phyloP scores from a whole-genome alignment of 169 alveolate species.

The Blepharisma undulans region DNA sequence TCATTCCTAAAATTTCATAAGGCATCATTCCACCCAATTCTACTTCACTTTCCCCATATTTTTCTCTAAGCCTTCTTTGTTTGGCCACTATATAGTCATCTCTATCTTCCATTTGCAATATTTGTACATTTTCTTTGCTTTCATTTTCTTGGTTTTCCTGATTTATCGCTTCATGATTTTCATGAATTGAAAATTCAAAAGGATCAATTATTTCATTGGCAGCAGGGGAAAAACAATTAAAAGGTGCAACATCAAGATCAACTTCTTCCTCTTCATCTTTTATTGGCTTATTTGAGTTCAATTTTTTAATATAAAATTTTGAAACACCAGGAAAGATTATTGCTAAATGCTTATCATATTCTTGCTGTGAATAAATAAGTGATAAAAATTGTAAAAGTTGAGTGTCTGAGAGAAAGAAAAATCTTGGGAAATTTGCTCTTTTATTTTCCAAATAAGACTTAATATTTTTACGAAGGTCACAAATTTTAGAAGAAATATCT shows the following conservation, averaged over 20 bases:
- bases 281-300: neutral
- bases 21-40: slow-evolving; percentile 23
- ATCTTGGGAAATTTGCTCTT: slow-evolving; percentile 56
- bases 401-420: slow-evolving; percentile 64
- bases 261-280: neutral
- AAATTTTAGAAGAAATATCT: slow-evolving; percentile 32
- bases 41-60: neutral
- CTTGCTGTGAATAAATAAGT: slow-evolving; percentile 45
- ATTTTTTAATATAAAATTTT: slow-evolving; percentile 35
- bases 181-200: slow-evolving; percentile 11
- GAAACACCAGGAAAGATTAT: slow-evolving; percentile 58
- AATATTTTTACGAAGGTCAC: slow-evolving; percentile 46
- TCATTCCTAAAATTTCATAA: slow-evolving; percentile 49
- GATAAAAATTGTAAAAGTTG: slow-evolving; percentile 59
- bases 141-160: too few species aligned
- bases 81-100: neutral
- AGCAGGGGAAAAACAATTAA: slow-evolving; percentile 15
- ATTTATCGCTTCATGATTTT: too few species aligned
- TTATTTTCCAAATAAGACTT: slow-evolving; percentile 52
- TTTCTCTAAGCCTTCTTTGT: neutral
- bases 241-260: neutral
- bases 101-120: too few species aligned
- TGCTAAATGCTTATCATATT: slow-evolving; percentile 40
- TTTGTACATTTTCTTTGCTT: too few species aligned
- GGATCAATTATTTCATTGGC: slow-evolving; percentile 3